phyloP scores from a whole-genome alignment of 163 green algal genomes.

The Scenedesmus sp. region DNA sequence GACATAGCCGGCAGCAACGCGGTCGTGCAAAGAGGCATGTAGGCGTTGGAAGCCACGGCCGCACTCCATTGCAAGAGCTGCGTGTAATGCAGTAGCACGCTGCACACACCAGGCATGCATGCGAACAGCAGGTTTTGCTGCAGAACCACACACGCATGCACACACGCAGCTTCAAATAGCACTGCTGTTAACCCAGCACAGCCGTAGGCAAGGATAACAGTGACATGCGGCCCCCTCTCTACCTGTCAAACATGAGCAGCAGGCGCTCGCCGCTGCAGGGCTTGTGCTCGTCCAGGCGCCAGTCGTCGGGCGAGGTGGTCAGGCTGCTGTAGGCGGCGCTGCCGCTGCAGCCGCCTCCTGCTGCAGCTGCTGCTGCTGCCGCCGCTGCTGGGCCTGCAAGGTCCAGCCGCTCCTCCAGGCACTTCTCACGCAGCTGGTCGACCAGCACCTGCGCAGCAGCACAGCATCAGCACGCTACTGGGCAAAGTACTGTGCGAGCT shows the following conservation, averaged over 20 bases:
- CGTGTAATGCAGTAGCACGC: background rate
- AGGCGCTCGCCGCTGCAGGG: constrained; percentile 87
- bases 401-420: constrained; percentile 70
- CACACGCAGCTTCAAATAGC: too few relatives aligned
- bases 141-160: too few relatives aligned
- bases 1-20: background rate
- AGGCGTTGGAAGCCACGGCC: background rate
- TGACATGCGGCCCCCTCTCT: background rate
- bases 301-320: constrained; percentile 77
- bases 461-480: too few relatives aligned
- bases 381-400: background rate
- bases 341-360: constrained; percentile 39
- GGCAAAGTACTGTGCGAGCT: too few relatives aligned
- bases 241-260: constrained; percentile 95
- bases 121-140: background rate
- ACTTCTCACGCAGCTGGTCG: constrained; percentile 81
- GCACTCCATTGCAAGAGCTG: background rate
- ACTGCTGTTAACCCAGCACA: too few relatives aligned
- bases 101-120: background rate
- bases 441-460: constrained; percentile 68
- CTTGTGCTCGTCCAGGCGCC: constrained; percentile 70
- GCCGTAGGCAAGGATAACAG: too few relatives aligned
- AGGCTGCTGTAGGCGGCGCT: constrained; percentile 72
- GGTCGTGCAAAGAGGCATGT: background rate
- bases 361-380: constrained; percentile 33